Evolutionary conservation across 2,329 filamentous ascomycete genomes (phyloP).

Genomic region (Botrytis medusae): DNA sequence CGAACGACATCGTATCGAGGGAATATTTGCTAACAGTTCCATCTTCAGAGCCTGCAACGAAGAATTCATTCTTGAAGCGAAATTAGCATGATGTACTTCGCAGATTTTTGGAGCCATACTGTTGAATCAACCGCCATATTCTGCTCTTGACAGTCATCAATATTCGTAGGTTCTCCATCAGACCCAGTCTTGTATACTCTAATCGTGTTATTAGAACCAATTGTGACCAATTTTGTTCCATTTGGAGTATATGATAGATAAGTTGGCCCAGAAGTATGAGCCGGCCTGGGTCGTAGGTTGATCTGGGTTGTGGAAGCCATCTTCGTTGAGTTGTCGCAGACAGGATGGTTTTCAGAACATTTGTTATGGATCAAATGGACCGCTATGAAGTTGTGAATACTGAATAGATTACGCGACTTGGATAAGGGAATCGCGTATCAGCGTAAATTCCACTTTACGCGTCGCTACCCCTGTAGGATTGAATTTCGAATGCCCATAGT

Average conservation of each 20-base stretch:
- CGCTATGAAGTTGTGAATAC: slow-evolving; percentile 23
- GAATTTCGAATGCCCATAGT: not conserved
- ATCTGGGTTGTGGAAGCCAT: slow-evolving; percentile 41
- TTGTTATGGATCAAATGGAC: not conserved
- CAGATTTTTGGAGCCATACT: slow-evolving; percentile 41
- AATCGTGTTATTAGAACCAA: slow-evolving; percentile 90
- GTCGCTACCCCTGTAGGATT: slow-evolving; percentile 17
- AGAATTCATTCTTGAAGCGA: slow-evolving; percentile 65
- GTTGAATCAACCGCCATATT: slow-evolving; percentile 77
- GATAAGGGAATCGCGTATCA: slow-evolving; percentile 17
- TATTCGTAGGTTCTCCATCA: slow-evolving; percentile 86
- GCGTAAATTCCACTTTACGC: slow-evolving; percentile 31
- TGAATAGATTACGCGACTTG: slow-evolving; percentile 27
- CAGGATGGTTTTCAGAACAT: slow-evolving; percentile 3
- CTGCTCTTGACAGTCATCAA: slow-evolving; percentile 87
- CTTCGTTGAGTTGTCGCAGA: slow-evolving; percentile 24
- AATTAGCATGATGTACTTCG: slow-evolving; percentile 25
- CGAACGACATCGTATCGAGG: slow-evolving; percentile 70
- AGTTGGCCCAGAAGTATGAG: slow-evolving; percentile 81
- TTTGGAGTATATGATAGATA: slow-evolving; percentile 87
- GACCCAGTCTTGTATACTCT: slow-evolving; percentile 89
- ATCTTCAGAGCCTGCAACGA: slow-evolving; percentile 88
- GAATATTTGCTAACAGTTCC: slow-evolving; percentile 94
- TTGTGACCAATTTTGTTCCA: slow-evolving; percentile 82
- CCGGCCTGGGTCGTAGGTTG: slow-evolving; percentile 63